Percentiles rank a stretch among this genome's conserved stretches.
Evolutionary conservation across 805 yeast genomes (phyloP).

Genomic region (Torulaspora quercuum): DNA sequence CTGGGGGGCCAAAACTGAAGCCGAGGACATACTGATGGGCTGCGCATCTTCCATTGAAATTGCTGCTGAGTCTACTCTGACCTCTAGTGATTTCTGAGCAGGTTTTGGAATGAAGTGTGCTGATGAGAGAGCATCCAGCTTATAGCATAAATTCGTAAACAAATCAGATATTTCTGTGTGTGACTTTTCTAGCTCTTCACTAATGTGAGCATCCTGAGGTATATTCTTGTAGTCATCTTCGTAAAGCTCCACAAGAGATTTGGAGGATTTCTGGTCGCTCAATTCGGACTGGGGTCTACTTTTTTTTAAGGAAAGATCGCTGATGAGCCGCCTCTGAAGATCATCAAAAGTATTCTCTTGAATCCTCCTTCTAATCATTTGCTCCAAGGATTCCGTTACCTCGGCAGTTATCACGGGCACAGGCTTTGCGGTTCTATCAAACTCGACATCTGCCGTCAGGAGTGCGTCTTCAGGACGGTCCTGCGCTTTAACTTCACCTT

Average conservation of each 20-base stretch:
- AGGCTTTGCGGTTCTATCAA: constrained; percentile 91
- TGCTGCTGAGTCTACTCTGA: constrained; percentile 78
- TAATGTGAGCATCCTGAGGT: constrained; percentile 46
- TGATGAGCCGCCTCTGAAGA: constrained; percentile 65
- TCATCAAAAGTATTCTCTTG: constrained; percentile 77
- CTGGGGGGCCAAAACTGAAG: constrained; percentile 86
- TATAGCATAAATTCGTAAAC: constrained; percentile 59
- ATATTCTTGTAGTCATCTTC: constrained; percentile 76
- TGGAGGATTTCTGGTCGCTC: constrained; percentile 76
- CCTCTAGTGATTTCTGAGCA: constrained; percentile 69
- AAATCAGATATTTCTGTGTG: constrained; percentile 75
- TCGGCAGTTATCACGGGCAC: constrained; percentile 93
- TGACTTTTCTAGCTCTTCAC: constrained; percentile 63
- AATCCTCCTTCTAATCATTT: constrained; percentile 80
- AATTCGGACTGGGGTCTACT: constrained; percentile 54
- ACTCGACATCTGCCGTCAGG: constrained; percentile 75
- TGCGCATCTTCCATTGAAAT: constrained; percentile 95
- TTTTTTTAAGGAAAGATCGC: constrained; percentile 60
- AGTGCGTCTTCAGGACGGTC: constrained; percentile 84
- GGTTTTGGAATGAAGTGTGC: constrained; percentile 94
- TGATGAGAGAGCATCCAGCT: constrained; percentile 85
- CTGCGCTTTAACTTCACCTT: constrained; percentile 82
- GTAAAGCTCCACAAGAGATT: constrained; percentile 86
- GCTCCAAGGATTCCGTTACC: constrained; percentile 81
- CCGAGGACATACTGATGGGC: constrained; percentile 75